Conservation (phyloP, 371 early-diverging fungal species). For the Rhizopus delemar region DNA sequence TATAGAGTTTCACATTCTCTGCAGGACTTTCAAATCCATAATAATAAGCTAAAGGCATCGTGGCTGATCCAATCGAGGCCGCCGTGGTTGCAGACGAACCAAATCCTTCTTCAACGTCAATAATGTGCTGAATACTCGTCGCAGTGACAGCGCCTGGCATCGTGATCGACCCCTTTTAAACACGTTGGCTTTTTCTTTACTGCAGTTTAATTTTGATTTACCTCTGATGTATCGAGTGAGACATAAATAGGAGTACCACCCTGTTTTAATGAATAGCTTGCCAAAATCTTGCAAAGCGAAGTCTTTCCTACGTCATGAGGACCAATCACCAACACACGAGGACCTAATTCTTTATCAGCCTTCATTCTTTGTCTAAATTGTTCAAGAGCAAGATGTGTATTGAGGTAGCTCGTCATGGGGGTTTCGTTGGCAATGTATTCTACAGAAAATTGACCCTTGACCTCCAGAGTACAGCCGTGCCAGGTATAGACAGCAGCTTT, state of each 20-base stretch:
- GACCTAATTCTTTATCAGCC: slow-evolving; percentile 55
- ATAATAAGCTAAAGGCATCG: slow-evolving; percentile 85
- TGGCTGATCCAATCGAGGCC: slow-evolving; percentile 65
- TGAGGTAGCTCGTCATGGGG: slow-evolving; percentile 88
- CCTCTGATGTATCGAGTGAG: slow-evolving; percentile 83
- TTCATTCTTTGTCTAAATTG: slow-evolving; percentile 67
- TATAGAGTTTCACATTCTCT: slow-evolving; percentile 81
- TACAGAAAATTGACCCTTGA: slow-evolving; percentile 70
- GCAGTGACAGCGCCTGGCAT: slow-evolving; percentile 89
- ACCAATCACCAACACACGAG: slow-evolving; percentile 85
- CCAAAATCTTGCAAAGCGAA: slow-evolving; percentile 75
- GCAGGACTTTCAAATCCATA: slow-evolving; percentile 81
- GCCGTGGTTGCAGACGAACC: slow-evolving; percentile 74
- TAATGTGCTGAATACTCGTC: slow-evolving; percentile 67
- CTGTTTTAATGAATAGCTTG: slow-evolving; percentile 82
- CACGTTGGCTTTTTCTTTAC: neutral
- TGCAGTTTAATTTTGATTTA: slow-evolving; percentile 17
- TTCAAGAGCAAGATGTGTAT: slow-evolving; percentile 87
- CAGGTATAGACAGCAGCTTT: slow-evolving; percentile 94
- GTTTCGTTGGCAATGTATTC: slow-evolving; percentile 93
- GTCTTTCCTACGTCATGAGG: slow-evolving; percentile 93
- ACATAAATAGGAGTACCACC: slow-evolving; percentile 79
- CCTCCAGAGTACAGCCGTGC: slow-evolving; percentile 84
- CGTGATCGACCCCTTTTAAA: slow-evolving; percentile 70
- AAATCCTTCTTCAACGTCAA: slow-evolving; percentile 89